Evolutionary conservation across 2,329 filamentous ascomycete species (phyloP).

Genomic region (Monilinia laxa): DNA sequence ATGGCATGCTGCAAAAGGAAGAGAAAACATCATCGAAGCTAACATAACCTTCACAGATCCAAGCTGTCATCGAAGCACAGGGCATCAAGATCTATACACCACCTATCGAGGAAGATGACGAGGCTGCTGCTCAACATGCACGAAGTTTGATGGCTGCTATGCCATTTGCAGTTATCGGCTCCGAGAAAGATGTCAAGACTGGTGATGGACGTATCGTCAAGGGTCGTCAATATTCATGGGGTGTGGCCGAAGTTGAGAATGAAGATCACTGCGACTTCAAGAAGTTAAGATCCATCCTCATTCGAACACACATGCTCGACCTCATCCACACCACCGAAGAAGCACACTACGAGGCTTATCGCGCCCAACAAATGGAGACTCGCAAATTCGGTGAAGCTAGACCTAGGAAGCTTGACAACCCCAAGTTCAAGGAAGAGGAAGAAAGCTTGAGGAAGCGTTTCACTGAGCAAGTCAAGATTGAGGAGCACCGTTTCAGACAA

Average conservation of each 20-base stretch:
- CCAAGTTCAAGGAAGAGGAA: slow-evolving; percentile 99
- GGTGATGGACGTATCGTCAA: slow-evolving; percentile 95
- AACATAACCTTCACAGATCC: slow-evolving; percentile 61
- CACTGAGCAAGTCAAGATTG: slow-evolving; percentile 99
- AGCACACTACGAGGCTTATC: slow-evolving; percentile 98
- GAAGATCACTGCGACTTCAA: slow-evolving; percentile 99
- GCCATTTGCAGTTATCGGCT: slow-evolving; percentile 98
- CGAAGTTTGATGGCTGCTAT: slow-evolving; percentile 93
- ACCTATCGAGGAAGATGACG: slow-evolving; percentile 96
- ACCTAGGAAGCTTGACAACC: slow-evolving; percentile 97
- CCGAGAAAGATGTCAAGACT: slow-evolving; percentile 98
- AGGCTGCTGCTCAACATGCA: slow-evolving; percentile 91
- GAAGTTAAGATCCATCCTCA: slow-evolving; percentile 98
- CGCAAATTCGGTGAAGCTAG: slow-evolving; percentile 98
- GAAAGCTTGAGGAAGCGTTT: slow-evolving; percentile 98
- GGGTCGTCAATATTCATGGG: slow-evolving; percentile 98
- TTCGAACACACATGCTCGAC: slow-evolving; percentile 99
- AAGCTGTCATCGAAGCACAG: slow-evolving; percentile 93
- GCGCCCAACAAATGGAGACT: slow-evolving; percentile 99
- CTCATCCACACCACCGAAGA: slow-evolving; percentile 99
- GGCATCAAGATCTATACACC: slow-evolving; percentile 99
- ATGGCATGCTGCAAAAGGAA: slow-evolving; percentile 34
- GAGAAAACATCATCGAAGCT: slow-evolving; percentile 31
- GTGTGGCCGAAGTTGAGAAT: slow-evolving; percentile 98
- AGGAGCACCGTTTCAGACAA: slow-evolving; percentile 97